Conservation (phyloP, 805 yeast genomes). For the Candida dajiaensis region DNA sequence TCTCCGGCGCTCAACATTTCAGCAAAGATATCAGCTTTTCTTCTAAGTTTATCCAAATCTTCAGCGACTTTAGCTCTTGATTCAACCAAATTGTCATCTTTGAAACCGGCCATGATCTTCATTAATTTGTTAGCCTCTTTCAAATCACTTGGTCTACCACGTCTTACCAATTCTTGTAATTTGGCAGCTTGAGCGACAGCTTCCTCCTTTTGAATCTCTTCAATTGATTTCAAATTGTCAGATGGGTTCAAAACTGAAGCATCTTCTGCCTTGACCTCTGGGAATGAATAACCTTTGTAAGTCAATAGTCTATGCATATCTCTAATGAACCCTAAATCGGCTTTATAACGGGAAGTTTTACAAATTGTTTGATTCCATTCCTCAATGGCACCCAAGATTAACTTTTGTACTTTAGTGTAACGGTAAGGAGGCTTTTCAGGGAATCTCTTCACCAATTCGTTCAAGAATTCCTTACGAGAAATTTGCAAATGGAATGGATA, state of each 20-base stretch:
- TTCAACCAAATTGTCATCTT: slow-evolving; percentile 61
- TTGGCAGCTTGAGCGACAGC: slow-evolving; percentile 90
- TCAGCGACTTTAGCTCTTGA: slow-evolving; percentile 75
- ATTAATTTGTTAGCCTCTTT: slow-evolving; percentile 94
- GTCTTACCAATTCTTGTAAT: slow-evolving; percentile 87
- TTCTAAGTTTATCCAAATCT: slow-evolving; percentile 75
- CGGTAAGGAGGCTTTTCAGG: slow-evolving; percentile 92
- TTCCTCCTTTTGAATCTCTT: slow-evolving; percentile 90
- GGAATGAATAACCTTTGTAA: slow-evolving; percentile 90
- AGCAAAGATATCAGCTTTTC: slow-evolving; percentile 80
- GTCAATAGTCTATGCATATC: slow-evolving; percentile 92
- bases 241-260: slow-evolving; percentile 90
- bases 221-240: slow-evolving; percentile 80
- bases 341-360: slow-evolving; percentile 81
- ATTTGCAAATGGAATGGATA: slow-evolving; percentile 95
- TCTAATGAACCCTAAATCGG: slow-evolving; percentile 84
- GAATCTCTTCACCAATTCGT: slow-evolving; percentile 86
- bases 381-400: slow-evolving; percentile 84
- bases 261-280: slow-evolving; percentile 85
- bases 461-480: slow-evolving; percentile 88
- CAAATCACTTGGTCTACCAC: slow-evolving; percentile 93
- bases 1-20: slow-evolving; percentile 69
- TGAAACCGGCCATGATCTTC: slow-evolving; percentile 98
- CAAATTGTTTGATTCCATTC: slow-evolving; percentile 98
- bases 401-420: slow-evolving; percentile 75